Conservation (phyloP, 2,329 filamentous ascomycete species). For the Diaporthe ilicicola region DNA sequence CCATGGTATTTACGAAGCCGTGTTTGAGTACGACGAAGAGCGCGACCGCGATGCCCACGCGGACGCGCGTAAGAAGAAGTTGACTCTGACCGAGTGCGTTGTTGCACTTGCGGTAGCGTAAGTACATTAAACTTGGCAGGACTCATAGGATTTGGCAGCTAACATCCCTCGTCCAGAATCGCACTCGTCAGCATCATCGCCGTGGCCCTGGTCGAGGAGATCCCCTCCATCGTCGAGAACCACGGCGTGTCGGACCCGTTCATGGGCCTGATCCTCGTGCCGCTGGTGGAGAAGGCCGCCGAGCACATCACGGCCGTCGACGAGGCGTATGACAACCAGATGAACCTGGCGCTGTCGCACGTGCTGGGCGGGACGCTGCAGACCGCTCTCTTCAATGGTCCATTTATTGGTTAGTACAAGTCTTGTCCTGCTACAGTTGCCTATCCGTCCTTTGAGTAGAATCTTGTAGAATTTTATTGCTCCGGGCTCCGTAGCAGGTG, state of each 20-base stretch:
- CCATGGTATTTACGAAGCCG: constrained; percentile 67
- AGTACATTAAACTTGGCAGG: neutral
- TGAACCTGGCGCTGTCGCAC: constrained; percentile 87
- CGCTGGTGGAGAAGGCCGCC: constrained; percentile 85
- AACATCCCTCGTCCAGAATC: neutral
- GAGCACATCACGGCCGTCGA: constrained; percentile 87
- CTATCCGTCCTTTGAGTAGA: too few species aligned
- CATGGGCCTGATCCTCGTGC: constrained; percentile 78
- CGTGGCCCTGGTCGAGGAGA: constrained; percentile 68
- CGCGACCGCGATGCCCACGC: constrained; percentile 54
- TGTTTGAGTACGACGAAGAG: constrained; percentile 61
- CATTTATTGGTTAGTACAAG: too few species aligned
- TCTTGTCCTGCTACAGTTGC: too few species aligned
- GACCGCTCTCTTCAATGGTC: constrained; percentile 87
- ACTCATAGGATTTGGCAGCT: neutral
- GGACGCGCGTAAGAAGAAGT: constrained; percentile 60
- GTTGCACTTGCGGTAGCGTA: constrained; percentile 59
- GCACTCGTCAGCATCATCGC: constrained; percentile 45
- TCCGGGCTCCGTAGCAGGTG: too few species aligned
- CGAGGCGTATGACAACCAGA: constrained; percentile 84
- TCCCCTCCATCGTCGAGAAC: constrained; percentile 50
- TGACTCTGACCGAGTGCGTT: constrained; percentile 68
- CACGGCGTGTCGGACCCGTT: constrained; percentile 34
- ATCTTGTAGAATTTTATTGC: too few species aligned
- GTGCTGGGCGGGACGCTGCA: constrained; percentile 89